Evolutionary conservation across 306 rosid species (phyloP).

Genomic region (Lathyrus tuberosus): DNA sequence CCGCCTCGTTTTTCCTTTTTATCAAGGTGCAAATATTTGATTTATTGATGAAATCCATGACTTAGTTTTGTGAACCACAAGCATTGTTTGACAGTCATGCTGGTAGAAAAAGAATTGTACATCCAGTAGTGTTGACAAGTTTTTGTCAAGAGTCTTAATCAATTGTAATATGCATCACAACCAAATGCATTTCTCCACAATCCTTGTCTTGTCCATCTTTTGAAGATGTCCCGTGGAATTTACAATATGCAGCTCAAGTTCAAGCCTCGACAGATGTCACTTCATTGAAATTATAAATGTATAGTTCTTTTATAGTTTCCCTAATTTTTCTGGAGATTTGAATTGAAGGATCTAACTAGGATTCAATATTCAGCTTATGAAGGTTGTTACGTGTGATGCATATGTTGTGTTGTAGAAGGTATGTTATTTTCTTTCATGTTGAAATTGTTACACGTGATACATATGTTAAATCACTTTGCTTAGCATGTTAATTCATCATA

Average conservation of each 20-base stretch:
- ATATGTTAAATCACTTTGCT: no score
- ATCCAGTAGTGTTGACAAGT: constrained; percentile 75
- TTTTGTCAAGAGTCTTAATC: constrained; percentile 78
- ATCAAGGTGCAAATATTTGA: no score
- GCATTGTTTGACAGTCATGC: constrained; percentile 83
- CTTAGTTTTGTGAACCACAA: constrained; percentile 49
- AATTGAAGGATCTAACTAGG: constrained; percentile 22
- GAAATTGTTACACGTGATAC: no score
- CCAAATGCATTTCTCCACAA: constrained; percentile 73
- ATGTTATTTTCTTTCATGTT: no score
- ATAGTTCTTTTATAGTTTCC: constrained; percentile 16
- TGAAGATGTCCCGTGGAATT: constrained; percentile 89
- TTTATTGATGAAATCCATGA: background rate
- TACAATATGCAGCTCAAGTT: constrained; percentile 92
- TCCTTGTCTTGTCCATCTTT: constrained; percentile 69
- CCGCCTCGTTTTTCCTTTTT: no score
- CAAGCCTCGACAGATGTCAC: constrained; percentile 67
- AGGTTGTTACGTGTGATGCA: no score
- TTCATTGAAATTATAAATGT: background rate
- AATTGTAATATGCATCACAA: constrained; percentile 74
- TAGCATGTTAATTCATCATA: no score
- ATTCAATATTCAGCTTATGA: no score
- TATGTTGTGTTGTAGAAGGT: no score
- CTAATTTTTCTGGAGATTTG: constrained; percentile 11
- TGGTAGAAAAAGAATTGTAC: constrained; percentile 67